These are phyloP conservation scores for Sclerotinia spermophila DNA, from an alignment of 2,329 filamentous ascomycete genomes.

Conservation along the genomic window DNA sequence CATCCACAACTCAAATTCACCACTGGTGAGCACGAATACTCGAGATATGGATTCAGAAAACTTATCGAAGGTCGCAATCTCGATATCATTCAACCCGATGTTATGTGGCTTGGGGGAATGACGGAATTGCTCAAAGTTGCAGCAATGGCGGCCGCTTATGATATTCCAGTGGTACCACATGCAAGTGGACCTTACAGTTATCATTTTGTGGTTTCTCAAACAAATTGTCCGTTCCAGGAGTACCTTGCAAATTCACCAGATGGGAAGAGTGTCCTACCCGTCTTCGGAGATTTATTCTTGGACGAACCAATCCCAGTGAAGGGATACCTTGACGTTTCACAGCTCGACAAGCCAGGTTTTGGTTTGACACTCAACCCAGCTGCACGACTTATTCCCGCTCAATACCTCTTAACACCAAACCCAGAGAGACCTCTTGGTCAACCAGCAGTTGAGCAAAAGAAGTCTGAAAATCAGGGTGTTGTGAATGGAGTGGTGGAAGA, in stretches of 20 bases:
- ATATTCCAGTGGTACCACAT: slow-evolving; percentile 92
- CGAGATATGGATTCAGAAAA: slow-evolving; percentile 90
- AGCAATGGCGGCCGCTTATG: slow-evolving; percentile 86
- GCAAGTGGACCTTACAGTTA: slow-evolving; percentile 93
- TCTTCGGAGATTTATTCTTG: slow-evolving; percentile 86
- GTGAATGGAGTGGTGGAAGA: slow-evolving; percentile 35
- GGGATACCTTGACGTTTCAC: slow-evolving; percentile 74
- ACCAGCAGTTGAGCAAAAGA: slow-evolving; percentile 24
- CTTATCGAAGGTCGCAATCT: slow-evolving; percentile 87
- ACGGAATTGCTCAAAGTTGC: slow-evolving; percentile 88
- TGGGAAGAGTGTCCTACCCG: slow-evolving; percentile 82
- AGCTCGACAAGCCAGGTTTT: slow-evolving; percentile 86
- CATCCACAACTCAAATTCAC: slow-evolving; percentile 92
- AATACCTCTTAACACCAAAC: slow-evolving; percentile 67
- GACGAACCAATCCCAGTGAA: slow-evolving; percentile 86
- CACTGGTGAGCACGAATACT: slow-evolving; percentile 94
- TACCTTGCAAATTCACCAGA: slow-evolving; percentile 92
- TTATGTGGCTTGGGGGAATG: slow-evolving; percentile 95
- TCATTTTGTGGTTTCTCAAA: slow-evolving; percentile 91
- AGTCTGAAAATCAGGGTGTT: slow-evolving; percentile 36
- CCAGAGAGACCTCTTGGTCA: slow-evolving; percentile 46
- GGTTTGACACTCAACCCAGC: slow-evolving; percentile 81
- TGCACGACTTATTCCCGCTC: slow-evolving; percentile 70
- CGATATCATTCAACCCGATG: slow-evolving; percentile 91
- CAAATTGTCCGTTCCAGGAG: slow-evolving; percentile 92